Evolutionary conservation across 805 yeast species (phyloP).

Genomic region (Ogataea saltuana): DNA sequence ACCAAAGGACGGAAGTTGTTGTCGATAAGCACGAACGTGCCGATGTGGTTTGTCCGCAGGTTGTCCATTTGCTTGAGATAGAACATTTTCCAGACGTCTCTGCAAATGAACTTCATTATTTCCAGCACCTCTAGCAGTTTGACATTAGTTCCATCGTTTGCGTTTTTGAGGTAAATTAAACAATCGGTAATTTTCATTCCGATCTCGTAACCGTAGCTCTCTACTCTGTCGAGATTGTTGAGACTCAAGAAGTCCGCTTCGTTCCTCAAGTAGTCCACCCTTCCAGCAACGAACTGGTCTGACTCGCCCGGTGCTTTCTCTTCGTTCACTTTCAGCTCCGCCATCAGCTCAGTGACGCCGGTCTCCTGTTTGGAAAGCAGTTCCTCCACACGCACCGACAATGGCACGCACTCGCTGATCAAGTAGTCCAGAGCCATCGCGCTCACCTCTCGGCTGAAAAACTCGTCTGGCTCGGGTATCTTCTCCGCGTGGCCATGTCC

Average conservation of each 20-base stretch:
- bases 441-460: constrained; percentile 46
- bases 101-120: constrained; percentile 87
- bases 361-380: constrained; percentile 34
- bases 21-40: constrained; percentile 79
- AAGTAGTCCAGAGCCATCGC: constrained; percentile 59
- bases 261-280: constrained; percentile 39
- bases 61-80: constrained; percentile 90
- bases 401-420: constrained; percentile 75
- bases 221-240: constrained; percentile 60
- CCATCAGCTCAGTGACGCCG: constrained; percentile 14
- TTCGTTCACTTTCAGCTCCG: constrained; percentile 16
- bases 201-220: constrained; percentile 62
- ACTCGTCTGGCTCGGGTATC: constrained; percentile 14
- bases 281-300: constrained; percentile 37
- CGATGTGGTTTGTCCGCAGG: constrained; percentile 86
- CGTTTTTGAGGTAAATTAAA: constrained; percentile 28
- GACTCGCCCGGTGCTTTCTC: neutral
- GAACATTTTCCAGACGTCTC: constrained; percentile 84
- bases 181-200: constrained; percentile 36
- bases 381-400: constrained; percentile 62
- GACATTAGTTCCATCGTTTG: constrained; percentile 24
- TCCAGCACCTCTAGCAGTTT: constrained; percentile 64
- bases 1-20: constrained; percentile 56
- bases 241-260: constrained; percentile 41
- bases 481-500: neutral